Percentiles rank a stretch among this genome's conserved stretches.
Conservation (phyloP, 2,329 filamentous ascomycete species). For the Colletotrichum theobromicola region DNA sequence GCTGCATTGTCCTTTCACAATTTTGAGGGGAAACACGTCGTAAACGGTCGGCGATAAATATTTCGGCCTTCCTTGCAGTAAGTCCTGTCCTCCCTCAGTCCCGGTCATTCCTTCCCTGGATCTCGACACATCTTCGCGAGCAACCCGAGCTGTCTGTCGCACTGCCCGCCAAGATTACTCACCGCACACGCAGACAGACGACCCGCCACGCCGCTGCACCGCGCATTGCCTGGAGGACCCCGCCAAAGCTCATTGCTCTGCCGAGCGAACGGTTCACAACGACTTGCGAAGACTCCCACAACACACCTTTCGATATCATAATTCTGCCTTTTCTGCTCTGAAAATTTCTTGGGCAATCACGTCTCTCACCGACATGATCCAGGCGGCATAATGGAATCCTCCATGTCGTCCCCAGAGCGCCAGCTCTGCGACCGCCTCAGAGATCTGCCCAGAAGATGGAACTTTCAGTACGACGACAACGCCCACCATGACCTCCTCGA, state of each 20-base stretch:
- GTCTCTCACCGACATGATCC: slow-evolving; percentile 6
- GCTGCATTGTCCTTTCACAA: neutral
- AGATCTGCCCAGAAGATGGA: slow-evolving; percentile 74
- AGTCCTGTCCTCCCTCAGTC: neutral
- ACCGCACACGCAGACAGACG: slow-evolving; percentile 9
- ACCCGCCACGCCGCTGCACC: slow-evolving; percentile 5
- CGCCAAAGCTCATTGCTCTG: slow-evolving; percentile 13
- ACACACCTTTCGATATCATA: neutral
- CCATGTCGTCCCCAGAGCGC: slow-evolving; percentile 73
- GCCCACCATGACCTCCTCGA: slow-evolving; percentile 76
- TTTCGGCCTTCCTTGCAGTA: neutral
- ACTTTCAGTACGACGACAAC: slow-evolving; percentile 75
- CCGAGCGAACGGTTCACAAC: neutral
- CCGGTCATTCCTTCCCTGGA: neutral
- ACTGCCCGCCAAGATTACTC: slow-evolving; percentile 5
- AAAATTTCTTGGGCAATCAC: neutral
- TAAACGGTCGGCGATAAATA: neutral
- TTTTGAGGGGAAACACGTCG: neutral
- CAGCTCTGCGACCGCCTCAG: slow-evolving; percentile 85
- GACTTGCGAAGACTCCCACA: neutral
- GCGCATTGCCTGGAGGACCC: slow-evolving; percentile 6
- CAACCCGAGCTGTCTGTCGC: neutral
- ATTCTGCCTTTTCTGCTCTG: neutral
- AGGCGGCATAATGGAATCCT: slow-evolving; percentile 49
- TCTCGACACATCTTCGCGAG: neutral